phyloP scores from a whole-genome alignment of 106 monocot genomes.

The Dactylorhiza incarnata region DNA sequence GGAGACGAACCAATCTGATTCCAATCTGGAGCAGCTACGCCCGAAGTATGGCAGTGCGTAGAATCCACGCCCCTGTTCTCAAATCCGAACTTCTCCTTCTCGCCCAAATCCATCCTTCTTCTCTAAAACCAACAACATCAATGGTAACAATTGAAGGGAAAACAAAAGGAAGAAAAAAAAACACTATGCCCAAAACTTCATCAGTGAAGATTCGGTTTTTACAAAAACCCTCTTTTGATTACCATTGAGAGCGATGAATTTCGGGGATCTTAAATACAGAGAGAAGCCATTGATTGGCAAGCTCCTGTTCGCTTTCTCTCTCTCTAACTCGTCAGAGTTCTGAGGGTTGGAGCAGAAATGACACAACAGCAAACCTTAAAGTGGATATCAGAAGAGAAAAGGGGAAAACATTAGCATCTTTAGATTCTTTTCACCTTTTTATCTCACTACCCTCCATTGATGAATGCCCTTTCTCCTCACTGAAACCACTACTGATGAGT shows the following conservation, averaged over 20 bases:
- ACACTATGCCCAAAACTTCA: too few relatives aligned
- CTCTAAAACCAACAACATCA: neutral
- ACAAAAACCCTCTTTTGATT: neutral
- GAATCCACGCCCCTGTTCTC: slow-evolving; percentile 28
- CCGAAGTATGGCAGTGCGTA: slow-evolving; percentile 2
- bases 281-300: neutral
- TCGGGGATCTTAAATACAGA: slow-evolving; percentile 19
- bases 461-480: neutral
- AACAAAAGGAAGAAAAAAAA: too few relatives aligned
- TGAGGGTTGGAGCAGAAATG: neutral
- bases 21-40: neutral
- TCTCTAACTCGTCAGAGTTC: neutral
- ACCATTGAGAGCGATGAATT: slow-evolving; percentile 21
- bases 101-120: slow-evolving; percentile 34
- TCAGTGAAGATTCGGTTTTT: too few relatives aligned
- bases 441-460: slow-evolving; percentile 9
- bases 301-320: neutral
- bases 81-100: slow-evolving; percentile 33
- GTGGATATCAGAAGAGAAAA: slow-evolving; percentile 24
- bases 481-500: neutral
- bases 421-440: slow-evolving; percentile 42
- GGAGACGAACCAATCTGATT: slow-evolving; percentile 18
- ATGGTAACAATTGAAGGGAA: neutral
- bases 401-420: slow-evolving; percentile 36
- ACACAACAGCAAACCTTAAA: slow-evolving; percentile 14